Conservation (phyloP, 1,139 yeast genomes). For the Blastobotrys raffinosifermentans region DNA sequence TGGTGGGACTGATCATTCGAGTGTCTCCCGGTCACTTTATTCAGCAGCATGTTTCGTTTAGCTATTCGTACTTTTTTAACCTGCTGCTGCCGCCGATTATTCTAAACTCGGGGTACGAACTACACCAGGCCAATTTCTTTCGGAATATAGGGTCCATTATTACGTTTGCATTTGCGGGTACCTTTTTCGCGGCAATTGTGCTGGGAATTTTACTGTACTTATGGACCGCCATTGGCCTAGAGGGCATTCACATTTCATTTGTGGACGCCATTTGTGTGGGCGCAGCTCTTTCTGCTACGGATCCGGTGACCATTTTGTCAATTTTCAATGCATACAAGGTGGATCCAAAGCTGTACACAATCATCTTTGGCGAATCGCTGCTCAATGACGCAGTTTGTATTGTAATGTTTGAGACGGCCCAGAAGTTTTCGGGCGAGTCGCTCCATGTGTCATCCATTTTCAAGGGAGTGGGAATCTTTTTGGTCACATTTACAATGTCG, state of each 20-base stretch:
- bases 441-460: constrained; percentile 73
- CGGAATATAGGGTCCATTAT: constrained; percentile 85
- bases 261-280: constrained; percentile 97
- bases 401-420: constrained; percentile 98
- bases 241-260: constrained; percentile 79
- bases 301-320: constrained; percentile 94
- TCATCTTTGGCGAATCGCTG: constrained; percentile 93
- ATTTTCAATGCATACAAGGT: constrained; percentile 97
- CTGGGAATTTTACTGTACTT: constrained; percentile 77
- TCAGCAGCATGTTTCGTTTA: constrained; percentile 94
- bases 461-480: constrained; percentile 89
- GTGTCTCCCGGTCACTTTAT: constrained; percentile 93
- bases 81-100: constrained; percentile 93
- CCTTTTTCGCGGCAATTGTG: constrained; percentile 85
- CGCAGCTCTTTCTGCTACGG: constrained; percentile 96
- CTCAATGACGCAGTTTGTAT: constrained; percentile 96
- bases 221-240: constrained; percentile 91
- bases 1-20: constrained; percentile 85
- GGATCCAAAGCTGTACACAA: constrained; percentile 93
- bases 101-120: constrained; percentile 90
- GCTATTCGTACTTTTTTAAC: constrained; percentile 90
- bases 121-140: constrained; percentile 93
- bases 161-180: constrained; percentile 96
- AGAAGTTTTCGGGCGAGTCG: constrained; percentile 84
- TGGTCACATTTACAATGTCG: constrained; percentile 92